These are phyloP conservation scores for Chlamydomonas reinhardtii DNA, from an alignment of 163 green algal species.

Conservation along the genomic window DNA sequence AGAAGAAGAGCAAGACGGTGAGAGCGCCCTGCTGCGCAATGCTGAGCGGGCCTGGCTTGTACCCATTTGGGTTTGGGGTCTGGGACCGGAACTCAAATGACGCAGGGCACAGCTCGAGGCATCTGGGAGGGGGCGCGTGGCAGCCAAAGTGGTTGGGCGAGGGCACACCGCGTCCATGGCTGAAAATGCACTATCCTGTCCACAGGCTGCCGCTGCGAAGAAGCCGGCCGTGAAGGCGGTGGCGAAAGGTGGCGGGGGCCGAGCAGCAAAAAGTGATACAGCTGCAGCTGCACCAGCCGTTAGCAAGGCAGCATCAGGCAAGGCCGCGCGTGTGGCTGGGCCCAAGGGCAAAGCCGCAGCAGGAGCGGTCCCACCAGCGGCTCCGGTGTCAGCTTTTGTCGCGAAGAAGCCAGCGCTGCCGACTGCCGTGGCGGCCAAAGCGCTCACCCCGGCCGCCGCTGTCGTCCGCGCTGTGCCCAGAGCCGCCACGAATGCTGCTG, in stretches of 20 bases:
- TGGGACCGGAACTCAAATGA: no score
- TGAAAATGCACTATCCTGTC: no score
- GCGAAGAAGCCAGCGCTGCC: no score
- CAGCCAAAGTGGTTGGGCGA: no score
- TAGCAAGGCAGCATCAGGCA: neutral
- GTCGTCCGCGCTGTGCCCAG: no score
- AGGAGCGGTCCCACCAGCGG: neutral
- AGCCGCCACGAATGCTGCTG: neutral
- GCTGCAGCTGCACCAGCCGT: neutral
- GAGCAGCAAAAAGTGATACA: no score
- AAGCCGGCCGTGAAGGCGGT: neutral
- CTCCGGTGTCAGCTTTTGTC: no score
- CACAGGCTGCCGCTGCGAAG: neutral
- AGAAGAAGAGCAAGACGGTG: slow-evolving; percentile 15
- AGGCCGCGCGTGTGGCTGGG: neutral
- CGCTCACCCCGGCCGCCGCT: no score
- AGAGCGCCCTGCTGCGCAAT: neutral
- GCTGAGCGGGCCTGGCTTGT: no score
- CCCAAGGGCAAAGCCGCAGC: neutral
- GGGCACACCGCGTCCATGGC: neutral
- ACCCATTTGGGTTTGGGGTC: no score
- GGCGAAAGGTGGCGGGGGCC: no score
- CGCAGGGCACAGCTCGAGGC: neutral
- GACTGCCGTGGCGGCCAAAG: no score
- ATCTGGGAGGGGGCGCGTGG: neutral